Base-by-base conservation (phyloP, 2,329 filamentous ascomycete genomes). In the Plenodomus biglobosus region DNA sequence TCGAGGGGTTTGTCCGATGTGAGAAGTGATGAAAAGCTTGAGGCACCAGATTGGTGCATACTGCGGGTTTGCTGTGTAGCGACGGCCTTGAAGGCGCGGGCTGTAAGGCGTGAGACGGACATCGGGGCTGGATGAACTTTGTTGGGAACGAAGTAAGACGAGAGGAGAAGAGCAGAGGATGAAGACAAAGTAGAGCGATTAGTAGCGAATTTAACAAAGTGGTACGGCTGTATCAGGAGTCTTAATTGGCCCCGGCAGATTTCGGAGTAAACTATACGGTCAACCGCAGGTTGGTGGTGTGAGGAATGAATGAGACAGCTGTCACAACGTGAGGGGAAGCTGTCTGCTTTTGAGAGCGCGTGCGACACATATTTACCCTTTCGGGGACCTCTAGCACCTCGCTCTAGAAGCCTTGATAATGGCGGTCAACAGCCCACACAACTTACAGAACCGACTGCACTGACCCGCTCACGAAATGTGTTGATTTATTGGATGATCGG, bases 31-130 rank as follows among this genome's bases (percentile, higher is more conserved):
- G 73, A 74, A 52, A 78, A 82, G 42, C 81, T 81, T 21, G 81
- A 75, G 34, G 79, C 78, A 45, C 82, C 82, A 30, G 83, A 85
- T 73, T 85, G 83, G 71, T 81, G 80, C 41, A 85, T 76, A 47
- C 70, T 68, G 57, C 83, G 82, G 58, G 66, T 62, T 48, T 37
- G 35, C 73, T 64, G 34, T 40, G 62, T 64, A 59, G 72, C 66
- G 47, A 75, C 61, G 54, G 69, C 73, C 53, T 65, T 69, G 50
- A 77, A 69, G 58, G 73, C 73, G 56, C 73, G 72, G 50, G 73
- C 71, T 48, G 44, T 46, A n/a, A 48, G 37, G 50, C 44, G 48
- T 47, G 52, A 46, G 37, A 50, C 48, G 19, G 44, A 43, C 52
- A 55, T 50, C 44, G 27, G n/a, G 42, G 27, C 15, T 24, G 10